phyloP scores from a whole-genome alignment of 257 asterid genomes.

The Salvia miltiorrhiza region DNA sequence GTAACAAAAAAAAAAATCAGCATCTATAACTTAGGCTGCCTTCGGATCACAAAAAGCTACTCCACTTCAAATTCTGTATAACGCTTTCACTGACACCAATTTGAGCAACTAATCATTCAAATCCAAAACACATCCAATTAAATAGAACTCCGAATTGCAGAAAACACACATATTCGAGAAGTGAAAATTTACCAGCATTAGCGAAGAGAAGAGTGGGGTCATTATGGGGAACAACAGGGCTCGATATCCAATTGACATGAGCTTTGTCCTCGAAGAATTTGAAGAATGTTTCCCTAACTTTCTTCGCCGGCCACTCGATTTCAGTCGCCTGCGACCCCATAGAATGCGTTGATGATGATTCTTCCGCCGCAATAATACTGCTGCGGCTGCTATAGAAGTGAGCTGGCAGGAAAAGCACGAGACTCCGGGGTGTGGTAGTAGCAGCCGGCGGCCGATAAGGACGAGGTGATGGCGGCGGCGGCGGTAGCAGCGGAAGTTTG shows the following conservation, averaged over 20 bases:
- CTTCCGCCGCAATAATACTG: conserved; percentile 17
- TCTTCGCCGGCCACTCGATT: conserved; percentile 73
- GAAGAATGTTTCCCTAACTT: conserved; percentile 60
- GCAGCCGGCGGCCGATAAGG: conserved; percentile 16
- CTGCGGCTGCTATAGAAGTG: conserved; percentile 13
- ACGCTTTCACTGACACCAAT: background rate
- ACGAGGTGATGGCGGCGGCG: conserved; percentile 18
- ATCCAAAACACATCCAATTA: background rate
- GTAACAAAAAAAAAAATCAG: background rate
- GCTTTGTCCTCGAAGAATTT: conserved; percentile 56
- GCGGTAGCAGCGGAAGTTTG: conserved; percentile 18
- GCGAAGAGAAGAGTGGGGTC: conserved; percentile 95
- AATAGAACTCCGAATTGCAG: background rate
- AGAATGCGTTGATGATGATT: conserved; percentile 9
- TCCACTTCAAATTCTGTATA: background rate
- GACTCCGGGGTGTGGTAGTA: conserved; percentile 10
- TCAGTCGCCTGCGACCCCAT: conserved; percentile 65
- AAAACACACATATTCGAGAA: background rate
- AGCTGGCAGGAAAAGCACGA: conserved; percentile 6
- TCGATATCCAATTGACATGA: conserved; percentile 69
- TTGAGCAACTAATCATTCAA: background rate
- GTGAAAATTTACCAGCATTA: conserved; percentile 55
- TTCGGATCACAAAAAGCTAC: background rate
- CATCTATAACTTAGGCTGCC: background rate
- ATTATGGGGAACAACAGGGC: conserved; percentile 91